phyloP scores from a whole-genome alignment of 1,139 yeast genomes.

The Blastobotrys illinoisensis region DNA sequence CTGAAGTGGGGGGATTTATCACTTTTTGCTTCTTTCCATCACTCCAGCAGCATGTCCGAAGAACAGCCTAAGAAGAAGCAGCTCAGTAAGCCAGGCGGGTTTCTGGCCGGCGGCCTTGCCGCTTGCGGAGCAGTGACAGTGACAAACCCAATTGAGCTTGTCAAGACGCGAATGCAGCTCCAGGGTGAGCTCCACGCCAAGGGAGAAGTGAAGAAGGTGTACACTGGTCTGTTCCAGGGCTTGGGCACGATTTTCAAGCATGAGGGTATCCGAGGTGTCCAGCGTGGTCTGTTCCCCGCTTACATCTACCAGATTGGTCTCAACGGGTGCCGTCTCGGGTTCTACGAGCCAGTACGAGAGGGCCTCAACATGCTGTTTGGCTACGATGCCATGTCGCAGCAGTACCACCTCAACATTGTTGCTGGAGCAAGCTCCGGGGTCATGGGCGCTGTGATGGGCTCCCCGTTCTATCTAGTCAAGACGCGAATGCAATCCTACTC shows the following conservation, averaged over 20 bases:
- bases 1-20: neutral
- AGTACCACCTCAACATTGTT: conserved; percentile 55
- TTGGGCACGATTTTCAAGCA: conserved; percentile 62
- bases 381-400: conserved; percentile 45
- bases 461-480: conserved; percentile 86
- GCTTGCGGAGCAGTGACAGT: conserved; percentile 98
- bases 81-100: conserved; percentile 55
- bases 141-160: conserved; percentile 91
- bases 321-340: conserved; percentile 90
- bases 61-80: conserved; percentile 13
- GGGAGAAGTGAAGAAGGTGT: conserved; percentile 49
- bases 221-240: conserved; percentile 85
- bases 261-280: conserved; percentile 85
- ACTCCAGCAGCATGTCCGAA: neutral
- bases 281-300: conserved; percentile 61
- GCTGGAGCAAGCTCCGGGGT: conserved; percentile 85
- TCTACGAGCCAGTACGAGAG: conserved; percentile 82
- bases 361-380: conserved; percentile 50
- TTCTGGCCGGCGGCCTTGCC: conserved; percentile 88
- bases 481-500: conserved; percentile 95
- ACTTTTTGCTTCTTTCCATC: neutral
- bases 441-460: conserved; percentile 84
- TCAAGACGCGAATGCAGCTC: conserved; percentile 90
- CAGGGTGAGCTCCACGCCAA: conserved; percentile 79
- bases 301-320: conserved; percentile 84